A percentile compares a stretch with the other conserved stretches of the same genome.
Conservation (phyloP, 225 moss, liverwort and hornwort genomes). For the Pseudoscleropodium purum region DNA sequence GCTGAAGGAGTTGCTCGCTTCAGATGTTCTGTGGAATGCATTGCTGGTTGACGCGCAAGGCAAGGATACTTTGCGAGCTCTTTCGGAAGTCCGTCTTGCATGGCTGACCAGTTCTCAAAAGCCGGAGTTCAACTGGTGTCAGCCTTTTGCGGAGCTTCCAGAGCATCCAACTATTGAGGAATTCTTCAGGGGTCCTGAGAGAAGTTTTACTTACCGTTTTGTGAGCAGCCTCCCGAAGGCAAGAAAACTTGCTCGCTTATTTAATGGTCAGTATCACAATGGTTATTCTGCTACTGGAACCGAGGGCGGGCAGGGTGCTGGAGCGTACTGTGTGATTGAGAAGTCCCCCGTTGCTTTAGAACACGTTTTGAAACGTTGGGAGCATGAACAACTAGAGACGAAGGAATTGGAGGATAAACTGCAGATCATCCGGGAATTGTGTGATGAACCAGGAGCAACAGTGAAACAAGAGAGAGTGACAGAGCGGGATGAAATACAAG, state of each 20-base stretch:
- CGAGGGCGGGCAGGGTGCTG: not conserved
- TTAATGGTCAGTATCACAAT: not conserved
- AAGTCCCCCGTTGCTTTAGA: not conserved
- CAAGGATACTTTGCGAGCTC: not conserved
- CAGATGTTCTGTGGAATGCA: not conserved
- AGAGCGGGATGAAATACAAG: not conserved
- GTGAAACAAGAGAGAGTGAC: too few species aligned
- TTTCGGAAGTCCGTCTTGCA: not conserved
- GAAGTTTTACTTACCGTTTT: not conserved
- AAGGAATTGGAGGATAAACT: not conserved
- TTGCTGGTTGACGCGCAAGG: not conserved
- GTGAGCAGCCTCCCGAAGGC: not conserved
- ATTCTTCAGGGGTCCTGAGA: not conserved
- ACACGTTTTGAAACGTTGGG: not conserved
- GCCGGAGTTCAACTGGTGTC: not conserved
- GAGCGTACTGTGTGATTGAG: not conserved
- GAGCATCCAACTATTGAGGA: not conserved
- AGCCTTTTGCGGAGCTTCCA: not conserved
- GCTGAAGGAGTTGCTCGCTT: not conserved
- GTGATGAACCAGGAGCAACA: not conserved
- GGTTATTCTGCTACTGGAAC: not conserved
- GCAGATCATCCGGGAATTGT: not conserved
- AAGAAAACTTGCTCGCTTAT: not conserved
- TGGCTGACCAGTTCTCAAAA: not conserved
- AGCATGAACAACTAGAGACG: not conserved